Evolutionary conservation across 306 rosid genomes (phyloP), one percentile per base, ranked within the genome.

Genomic region (Vigna nakashimae): DNA sequence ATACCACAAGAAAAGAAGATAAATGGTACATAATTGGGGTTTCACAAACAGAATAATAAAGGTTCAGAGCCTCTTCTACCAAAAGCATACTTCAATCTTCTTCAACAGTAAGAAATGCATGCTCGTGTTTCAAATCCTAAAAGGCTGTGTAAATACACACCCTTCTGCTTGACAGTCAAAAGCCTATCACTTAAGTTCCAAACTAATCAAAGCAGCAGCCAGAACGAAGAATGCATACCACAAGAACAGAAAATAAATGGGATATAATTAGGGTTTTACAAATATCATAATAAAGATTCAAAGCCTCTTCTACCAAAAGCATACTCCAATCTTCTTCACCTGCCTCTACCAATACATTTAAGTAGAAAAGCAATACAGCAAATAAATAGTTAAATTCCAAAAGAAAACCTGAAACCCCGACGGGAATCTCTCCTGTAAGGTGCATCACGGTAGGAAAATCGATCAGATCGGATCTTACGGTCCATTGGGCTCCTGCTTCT

Each of bases 381-480:
- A 77, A 76, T 77, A 70, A 85, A 82, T 76, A 79, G 58, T 71
- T 71, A 76, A 83, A 72, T 46, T 81, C 78, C 78, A 86, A 82
- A 84, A 64, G 72, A 88, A 84, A 90, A 96, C 99, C 99, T 96
- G 98, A 91, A 91, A 85, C 97, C 97, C 94, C 96, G 96, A 83
- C 86, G 93, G 22, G 96, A 85, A 77, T 96, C 99, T 83, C 99
- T 96, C 89, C 93, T 84, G 94, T 96, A 92, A 75, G 98, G 98
- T 72, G 97, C 93, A 86, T 90, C 96, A 32, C 99, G 99, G 81
- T 91, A 90, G 59, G 98, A 89, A 88, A 85, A 84, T 59, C 99
- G 97, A 76, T 96, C 99, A 62, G 99, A 90, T 14, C 94, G 96
- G 76, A 96, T 96, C 91, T 91, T 96, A 74, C 98, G 98, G 80